These are phyloP conservation scores for Gossypium lobatum DNA, from an alignment of 441 rosid genomes.

Conservation along the genomic window DNA sequence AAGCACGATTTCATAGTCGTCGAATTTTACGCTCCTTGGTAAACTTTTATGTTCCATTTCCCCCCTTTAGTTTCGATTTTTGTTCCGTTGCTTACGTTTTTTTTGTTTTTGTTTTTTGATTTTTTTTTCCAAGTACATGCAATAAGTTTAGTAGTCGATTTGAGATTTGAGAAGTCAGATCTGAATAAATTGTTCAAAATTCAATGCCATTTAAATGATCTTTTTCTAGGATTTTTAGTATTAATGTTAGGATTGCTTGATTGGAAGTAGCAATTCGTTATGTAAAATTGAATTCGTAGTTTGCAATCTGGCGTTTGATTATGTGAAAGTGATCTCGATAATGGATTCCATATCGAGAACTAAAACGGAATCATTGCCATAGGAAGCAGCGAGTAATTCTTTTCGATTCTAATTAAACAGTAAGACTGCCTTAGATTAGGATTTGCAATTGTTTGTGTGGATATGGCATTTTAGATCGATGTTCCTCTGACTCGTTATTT, in stretches of 20 bases:
- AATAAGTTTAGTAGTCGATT: not conserved
- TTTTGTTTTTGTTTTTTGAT: not conserved
- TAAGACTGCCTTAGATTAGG: not conserved
- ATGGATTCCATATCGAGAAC: not conserved
- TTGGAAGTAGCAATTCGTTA: not conserved
- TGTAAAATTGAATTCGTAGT: not conserved
- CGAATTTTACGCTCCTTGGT: conserved; percentile 98
- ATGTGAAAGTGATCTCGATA: not conserved
- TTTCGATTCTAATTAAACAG: not conserved
- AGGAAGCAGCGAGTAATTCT: not conserved
- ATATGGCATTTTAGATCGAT: not conserved
- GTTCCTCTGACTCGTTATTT: not conserved
- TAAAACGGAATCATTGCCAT: not conserved
- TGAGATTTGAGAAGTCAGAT: not conserved
- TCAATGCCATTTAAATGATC: too few species aligned
- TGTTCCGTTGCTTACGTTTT: not conserved
- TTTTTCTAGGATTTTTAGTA: not conserved
- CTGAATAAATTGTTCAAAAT: too few species aligned
- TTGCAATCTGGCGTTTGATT: not conserved
- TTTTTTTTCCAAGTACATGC: not conserved
- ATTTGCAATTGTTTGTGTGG: not conserved
- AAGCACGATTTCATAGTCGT: conserved; percentile 84
- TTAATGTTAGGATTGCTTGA: not conserved
- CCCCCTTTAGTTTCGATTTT: not conserved
- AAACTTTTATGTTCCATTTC: conserved; percentile 6